phyloP scores from a whole-genome alignment of 306 rosid species.

The Vigna reflexopilosa region DNA sequence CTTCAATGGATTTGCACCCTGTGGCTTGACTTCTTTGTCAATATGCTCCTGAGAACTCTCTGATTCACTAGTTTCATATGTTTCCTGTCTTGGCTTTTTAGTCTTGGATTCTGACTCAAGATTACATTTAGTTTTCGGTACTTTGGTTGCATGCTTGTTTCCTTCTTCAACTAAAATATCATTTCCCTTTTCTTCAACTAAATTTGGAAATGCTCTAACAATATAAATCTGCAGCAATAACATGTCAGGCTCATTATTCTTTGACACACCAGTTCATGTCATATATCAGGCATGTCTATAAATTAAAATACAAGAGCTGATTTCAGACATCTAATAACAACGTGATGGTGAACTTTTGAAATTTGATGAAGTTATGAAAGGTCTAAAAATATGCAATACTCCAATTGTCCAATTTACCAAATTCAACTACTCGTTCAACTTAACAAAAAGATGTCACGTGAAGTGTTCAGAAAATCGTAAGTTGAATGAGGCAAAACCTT shows the following conservation, averaged over 20 bases:
- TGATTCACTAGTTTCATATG: conserved; percentile 35
- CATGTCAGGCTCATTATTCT: not conserved
- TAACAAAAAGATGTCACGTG: too few species aligned
- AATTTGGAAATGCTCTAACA: conserved; percentile 53
- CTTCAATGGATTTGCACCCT: conserved; percentile 9
- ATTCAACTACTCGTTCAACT: too few species aligned
- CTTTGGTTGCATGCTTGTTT: conserved; percentile 6
- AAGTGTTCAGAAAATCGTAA: too few species aligned
- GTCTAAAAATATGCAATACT: too few species aligned
- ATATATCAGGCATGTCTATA: not conserved
- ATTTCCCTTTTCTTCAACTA: conserved; percentile 40
- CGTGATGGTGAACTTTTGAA: not conserved
- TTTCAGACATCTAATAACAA: conserved; percentile 23
- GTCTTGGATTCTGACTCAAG: conserved; percentile 28
- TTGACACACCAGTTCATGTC: not conserved
- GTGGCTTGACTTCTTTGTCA: conserved; percentile 35
- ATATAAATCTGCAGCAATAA: conserved; percentile 59
- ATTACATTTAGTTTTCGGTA: conserved; percentile 36
- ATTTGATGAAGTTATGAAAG: too few species aligned
- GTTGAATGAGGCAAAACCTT: not conserved
- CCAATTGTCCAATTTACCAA: too few species aligned
- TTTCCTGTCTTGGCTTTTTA: conserved; percentile 37
- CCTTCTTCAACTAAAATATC: conserved; percentile 39
- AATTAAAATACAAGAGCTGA: conserved; percentile 12
- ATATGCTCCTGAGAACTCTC: conserved; percentile 36